Conservation (phyloP, 2,329 filamentous ascomycete genomes). For the Paecilomyces dactylethromorphus region DNA sequence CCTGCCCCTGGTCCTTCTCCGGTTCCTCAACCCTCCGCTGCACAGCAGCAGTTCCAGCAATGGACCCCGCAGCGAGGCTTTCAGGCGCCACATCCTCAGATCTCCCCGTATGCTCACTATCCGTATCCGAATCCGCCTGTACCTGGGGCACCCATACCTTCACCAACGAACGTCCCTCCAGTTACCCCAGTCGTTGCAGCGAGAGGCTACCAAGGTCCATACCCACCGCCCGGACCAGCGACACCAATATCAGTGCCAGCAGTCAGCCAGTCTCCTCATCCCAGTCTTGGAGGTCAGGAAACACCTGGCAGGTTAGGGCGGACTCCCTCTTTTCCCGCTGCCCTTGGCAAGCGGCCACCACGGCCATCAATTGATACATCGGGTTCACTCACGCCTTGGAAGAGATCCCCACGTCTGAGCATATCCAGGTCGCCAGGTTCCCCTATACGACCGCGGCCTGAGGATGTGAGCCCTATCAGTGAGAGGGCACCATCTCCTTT, state of each 20-base stretch:
- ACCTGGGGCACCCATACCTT: neutral
- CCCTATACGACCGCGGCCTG: constrained; percentile 32
- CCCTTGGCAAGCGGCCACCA: constrained; percentile 20
- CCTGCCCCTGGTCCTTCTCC: constrained; percentile 9
- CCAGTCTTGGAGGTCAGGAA: constrained; percentile 16
- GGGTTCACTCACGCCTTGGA: constrained; percentile 40
- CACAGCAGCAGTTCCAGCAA: constrained; percentile 30
- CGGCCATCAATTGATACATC: constrained; percentile 32
- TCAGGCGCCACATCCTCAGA: constrained; percentile 21
- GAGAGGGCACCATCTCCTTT: constrained; percentile 33
- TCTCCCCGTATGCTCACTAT: constrained; percentile 13
- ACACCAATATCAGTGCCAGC: constrained; percentile 18
- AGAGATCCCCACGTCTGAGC: constrained; percentile 26
- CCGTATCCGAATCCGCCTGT: constrained; percentile 6
- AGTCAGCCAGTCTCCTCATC: constrained; percentile 16
- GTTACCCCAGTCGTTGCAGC: constrained; percentile 10
- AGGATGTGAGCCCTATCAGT: constrained; percentile 41
- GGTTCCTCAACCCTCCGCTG: constrained; percentile 13
- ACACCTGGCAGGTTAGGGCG: constrained; percentile 19
- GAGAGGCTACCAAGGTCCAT: constrained; percentile 10
- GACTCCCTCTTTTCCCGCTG: constrained; percentile 16
- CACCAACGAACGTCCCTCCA: neutral
- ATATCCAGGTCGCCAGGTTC: constrained; percentile 30
- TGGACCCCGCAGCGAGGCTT: constrained; percentile 27
- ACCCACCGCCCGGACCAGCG: constrained; percentile 16